Percentiles rank a stretch among this genome's conserved stretches.
Conservation (phyloP, 202 grass and related monocot species). For the Elaeis oleifera region DNA sequence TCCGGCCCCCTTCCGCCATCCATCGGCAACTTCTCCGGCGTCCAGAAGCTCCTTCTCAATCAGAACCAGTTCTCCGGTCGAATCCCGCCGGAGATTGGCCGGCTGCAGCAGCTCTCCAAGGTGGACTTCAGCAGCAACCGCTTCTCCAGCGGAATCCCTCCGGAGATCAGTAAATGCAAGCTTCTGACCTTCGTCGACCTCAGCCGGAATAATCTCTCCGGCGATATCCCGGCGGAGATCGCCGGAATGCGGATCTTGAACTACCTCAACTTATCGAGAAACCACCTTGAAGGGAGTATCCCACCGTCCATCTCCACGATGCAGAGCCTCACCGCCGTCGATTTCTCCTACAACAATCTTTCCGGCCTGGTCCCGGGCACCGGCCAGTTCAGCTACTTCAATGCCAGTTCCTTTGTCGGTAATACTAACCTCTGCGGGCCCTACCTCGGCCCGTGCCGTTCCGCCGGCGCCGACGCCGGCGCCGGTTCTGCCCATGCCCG, state of each 20-base stretch:
- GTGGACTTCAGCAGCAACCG: constrained; percentile 3
- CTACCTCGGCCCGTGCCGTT: neutral
- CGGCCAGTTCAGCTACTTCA: constrained; percentile 10
- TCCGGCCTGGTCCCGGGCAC: neutral
- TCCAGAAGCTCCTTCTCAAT: constrained; percentile 5
- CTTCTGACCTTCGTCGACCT: constrained; percentile 7
- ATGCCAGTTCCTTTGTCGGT: constrained; percentile 3
- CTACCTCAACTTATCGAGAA: constrained; percentile 11
- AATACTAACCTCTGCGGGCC: constrained; percentile 3
- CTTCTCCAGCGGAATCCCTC: neutral
- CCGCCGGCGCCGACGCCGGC: no score
- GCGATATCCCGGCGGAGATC: constrained; percentile 1
- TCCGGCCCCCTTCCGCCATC: neutral
- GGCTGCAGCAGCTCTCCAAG: constrained; percentile 6
- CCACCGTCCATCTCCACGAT: constrained; percentile 1
- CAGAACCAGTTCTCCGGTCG: constrained; percentile 5
- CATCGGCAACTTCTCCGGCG: constrained; percentile 4
- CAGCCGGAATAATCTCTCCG: constrained; percentile 5
- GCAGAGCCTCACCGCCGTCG: constrained; percentile 10
- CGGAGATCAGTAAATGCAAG: neutral
- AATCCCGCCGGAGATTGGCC: constrained; percentile 3
- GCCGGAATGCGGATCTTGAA: constrained; percentile 5
- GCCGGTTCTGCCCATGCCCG: no score
- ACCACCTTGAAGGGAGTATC: constrained; percentile 3
- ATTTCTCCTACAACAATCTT: constrained; percentile 11